Percentiles rank a stretch among this genome's conserved stretches.
These are phyloP conservation scores for Xerocomus potaroensis DNA, from an alignment of 768 basidiomycete species.

Conservation along the genomic window DNA sequence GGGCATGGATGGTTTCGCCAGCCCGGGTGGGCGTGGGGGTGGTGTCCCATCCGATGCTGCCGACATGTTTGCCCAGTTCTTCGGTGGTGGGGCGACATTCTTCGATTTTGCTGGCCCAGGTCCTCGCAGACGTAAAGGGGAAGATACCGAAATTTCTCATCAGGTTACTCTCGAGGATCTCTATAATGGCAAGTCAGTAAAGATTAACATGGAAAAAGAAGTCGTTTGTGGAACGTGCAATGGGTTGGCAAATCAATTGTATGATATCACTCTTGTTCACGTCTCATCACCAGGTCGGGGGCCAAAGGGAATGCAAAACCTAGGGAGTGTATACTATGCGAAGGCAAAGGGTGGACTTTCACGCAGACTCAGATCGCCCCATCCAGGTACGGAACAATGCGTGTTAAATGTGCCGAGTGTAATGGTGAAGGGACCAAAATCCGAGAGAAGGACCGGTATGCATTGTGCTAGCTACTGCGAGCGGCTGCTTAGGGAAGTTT, in stretches of 20 bases:
- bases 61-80: slow-evolving; percentile 76
- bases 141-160: slow-evolving; percentile 74
- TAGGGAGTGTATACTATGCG: slow-evolving; percentile 74
- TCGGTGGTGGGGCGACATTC: slow-evolving; percentile 50
- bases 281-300: slow-evolving; percentile 55
- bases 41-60: slow-evolving; percentile 48
- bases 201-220: slow-evolving; percentile 86
- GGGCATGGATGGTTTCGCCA: slow-evolving; percentile 66
- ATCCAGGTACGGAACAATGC: slow-evolving; percentile 45
- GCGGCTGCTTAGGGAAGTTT: slow-evolving; percentile 5
- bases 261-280: slow-evolving; percentile 1
- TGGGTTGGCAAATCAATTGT: slow-evolving; percentile 47
- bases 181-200: slow-evolving; percentile 86
- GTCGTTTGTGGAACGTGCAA: slow-evolving; percentile 73
- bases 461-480: background rate
- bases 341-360: slow-evolving; percentile 76
- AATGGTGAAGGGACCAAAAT: slow-evolving; percentile 64
- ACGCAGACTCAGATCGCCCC: slow-evolving; percentile 52
- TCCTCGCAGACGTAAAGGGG: slow-evolving; percentile 50
- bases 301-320: slow-evolving; percentile 82
- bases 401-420: slow-evolving; percentile 65
- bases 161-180: slow-evolving; percentile 89
- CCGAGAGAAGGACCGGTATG: slow-evolving; percentile 80
- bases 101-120: slow-evolving; percentile 62
- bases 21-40: slow-evolving; percentile 40